Evolutionary conservation across 169 alveolate genomes (phyloP).

Genomic region (Blepharisma undulans): DNA sequence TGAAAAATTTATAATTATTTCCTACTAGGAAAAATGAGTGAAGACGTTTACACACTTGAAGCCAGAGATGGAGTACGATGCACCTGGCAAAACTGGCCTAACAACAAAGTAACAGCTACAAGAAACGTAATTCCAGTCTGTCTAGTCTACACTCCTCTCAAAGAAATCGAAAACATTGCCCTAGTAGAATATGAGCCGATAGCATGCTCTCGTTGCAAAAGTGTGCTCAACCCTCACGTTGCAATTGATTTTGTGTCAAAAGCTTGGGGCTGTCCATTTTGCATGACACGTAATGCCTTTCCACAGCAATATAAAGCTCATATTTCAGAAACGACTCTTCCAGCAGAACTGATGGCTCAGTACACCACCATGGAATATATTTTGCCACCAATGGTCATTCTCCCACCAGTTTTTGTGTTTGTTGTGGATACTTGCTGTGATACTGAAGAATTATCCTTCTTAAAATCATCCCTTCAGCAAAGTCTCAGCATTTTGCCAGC

Average conservation of each 20-base stretch:
- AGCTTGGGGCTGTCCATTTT: slow-evolving; percentile 98
- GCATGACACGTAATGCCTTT: slow-evolving; percentile 92
- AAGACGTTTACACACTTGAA: slow-evolving; percentile 51
- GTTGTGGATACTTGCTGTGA: slow-evolving; percentile 95
- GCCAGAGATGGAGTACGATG: slow-evolving; percentile 92
- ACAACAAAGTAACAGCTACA: slow-evolving; percentile 93
- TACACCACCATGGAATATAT: slow-evolving; percentile 97
- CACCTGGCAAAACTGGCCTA: slow-evolving; percentile 98
- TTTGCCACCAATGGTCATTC: slow-evolving; percentile 74
- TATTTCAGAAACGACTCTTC: slow-evolving; percentile 94
- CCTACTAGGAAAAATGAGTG: slow-evolving; percentile 11
- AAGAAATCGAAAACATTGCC: slow-evolving; percentile 85
- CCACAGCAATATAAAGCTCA: slow-evolving; percentile 97
- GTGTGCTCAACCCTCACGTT: slow-evolving; percentile 94
- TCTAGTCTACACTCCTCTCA: slow-evolving; percentile 93
- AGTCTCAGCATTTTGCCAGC: slow-evolving; percentile 89
- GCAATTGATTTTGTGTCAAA: slow-evolving; percentile 95
- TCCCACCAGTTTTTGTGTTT: slow-evolving; percentile 94
- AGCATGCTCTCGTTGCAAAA: slow-evolving; percentile 89
- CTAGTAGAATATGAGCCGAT: slow-evolving; percentile 95
- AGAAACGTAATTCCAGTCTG: slow-evolving; percentile 97
- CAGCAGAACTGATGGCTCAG: slow-evolving; percentile 92
- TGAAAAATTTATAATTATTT: background rate
- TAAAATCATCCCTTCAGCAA: slow-evolving; percentile 96
- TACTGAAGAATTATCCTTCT: slow-evolving; percentile 94